phyloP scores from a whole-genome alignment of 2,329 filamentous ascomycete species.

The Fusarium succisae region DNA sequence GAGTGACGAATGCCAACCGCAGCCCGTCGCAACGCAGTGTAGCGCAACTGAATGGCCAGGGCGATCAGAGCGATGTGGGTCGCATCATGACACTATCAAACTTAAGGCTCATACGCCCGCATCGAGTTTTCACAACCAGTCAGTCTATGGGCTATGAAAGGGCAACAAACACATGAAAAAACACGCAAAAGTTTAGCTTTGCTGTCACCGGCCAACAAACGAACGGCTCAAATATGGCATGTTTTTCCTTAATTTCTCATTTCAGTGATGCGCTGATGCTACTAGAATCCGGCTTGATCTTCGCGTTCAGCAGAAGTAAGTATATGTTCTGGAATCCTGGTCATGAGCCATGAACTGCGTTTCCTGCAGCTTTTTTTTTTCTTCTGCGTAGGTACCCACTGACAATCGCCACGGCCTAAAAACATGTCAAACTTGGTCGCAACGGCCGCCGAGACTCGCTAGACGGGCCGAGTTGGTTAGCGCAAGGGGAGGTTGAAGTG shows the following conservation, averaged over 20 bases:
- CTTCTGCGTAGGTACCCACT: constrained; percentile 12
- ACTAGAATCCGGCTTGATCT: not conserved
- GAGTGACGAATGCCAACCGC: constrained; percentile 36
- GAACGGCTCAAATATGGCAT: not conserved
- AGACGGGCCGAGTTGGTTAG: constrained; percentile 30
- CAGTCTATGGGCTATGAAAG: constrained; percentile 1
- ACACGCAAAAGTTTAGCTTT: not conserved
- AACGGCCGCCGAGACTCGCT: constrained; percentile 33
- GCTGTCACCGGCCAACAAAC: not conserved
- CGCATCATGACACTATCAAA: constrained; percentile 37
- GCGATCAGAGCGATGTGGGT: constrained; percentile 36
- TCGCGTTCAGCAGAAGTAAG: constrained; percentile 1
- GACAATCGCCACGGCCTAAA: constrained; percentile 20
- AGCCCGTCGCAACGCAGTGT: not conserved
- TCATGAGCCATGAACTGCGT: constrained; percentile 22
- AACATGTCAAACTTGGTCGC: constrained; percentile 17
- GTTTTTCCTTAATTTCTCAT: not conserved
- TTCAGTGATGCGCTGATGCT: not conserved
- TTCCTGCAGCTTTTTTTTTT: constrained; percentile 22
- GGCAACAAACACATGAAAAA: not conserved
- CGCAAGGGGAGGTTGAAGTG: constrained; percentile 11
- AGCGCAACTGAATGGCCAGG: constrained; percentile 32
- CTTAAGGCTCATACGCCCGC: constrained; percentile 30
- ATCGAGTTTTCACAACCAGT: constrained; percentile 9
- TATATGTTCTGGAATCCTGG: constrained; percentile 18